phyloP scores from a whole-genome alignment of 2,329 filamentous ascomycete genomes.

The Aureobasidium sp. region DNA sequence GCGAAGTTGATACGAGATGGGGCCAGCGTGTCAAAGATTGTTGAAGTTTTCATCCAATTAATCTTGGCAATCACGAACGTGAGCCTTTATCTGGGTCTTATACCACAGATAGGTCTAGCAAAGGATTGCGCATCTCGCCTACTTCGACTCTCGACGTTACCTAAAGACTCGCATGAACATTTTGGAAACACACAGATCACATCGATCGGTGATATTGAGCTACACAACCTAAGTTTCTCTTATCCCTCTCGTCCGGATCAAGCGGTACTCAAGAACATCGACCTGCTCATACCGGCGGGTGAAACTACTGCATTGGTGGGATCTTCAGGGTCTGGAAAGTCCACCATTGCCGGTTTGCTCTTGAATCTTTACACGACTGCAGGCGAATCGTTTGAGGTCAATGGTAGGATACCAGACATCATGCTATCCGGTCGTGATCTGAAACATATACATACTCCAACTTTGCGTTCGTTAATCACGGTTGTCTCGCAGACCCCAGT shows the following conservation, averaged over 20 bases:
- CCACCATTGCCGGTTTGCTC: conserved; percentile 68
- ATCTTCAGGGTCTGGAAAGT: conserved; percentile 82
- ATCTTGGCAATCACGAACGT: conserved; percentile 75
- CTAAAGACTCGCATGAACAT: conserved; percentile 51
- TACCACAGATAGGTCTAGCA: conserved; percentile 73
- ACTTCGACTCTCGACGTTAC: conserved; percentile 59
- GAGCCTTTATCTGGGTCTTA: conserved; percentile 58
- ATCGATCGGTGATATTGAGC: conserved; percentile 45
- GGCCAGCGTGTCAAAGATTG: conserved; percentile 49
- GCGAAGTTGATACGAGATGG: conserved; percentile 51
- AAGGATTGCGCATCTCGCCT: conserved; percentile 65
- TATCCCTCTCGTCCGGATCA: conserved; percentile 55
- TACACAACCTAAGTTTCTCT: conserved; percentile 58
- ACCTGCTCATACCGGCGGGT: conserved; percentile 54
- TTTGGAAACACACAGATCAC: conserved; percentile 39
- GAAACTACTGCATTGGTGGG: conserved; percentile 73
- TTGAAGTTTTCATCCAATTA: conserved; percentile 72
- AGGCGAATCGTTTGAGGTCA: conserved; percentile 51
- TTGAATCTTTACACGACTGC: conserved; percentile 56
- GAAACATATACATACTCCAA: conserved; percentile 49
- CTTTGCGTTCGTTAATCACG: conserved; percentile 54
- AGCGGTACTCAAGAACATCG: conserved; percentile 54
- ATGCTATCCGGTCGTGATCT: conserved; percentile 53
- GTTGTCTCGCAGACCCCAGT: conserved; percentile 64
- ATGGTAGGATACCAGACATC: conserved; percentile 46